Conservation (phyloP, 192 early-diverging fungal genomes). For the Coemansia aciculifera region DNA sequence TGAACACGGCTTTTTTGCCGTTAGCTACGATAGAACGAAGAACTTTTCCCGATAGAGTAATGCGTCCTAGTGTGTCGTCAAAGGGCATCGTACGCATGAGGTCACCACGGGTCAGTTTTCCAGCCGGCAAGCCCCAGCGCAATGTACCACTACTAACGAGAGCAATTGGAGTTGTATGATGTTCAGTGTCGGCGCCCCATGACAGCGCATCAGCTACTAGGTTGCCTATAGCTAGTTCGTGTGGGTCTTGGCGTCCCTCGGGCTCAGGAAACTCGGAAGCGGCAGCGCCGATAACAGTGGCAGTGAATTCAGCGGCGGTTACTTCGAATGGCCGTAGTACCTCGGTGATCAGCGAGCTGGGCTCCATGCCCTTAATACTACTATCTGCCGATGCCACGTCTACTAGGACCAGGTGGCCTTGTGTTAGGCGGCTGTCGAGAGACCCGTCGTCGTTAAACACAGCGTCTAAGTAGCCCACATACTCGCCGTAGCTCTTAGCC, state of each 20-base stretch:
- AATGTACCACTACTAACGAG: slow-evolving; percentile 68
- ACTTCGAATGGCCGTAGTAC: slow-evolving; percentile 26
- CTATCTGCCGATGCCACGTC: slow-evolving; percentile 55
- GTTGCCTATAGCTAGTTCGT: slow-evolving; percentile 66
- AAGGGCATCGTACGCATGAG: slow-evolving; percentile 66
- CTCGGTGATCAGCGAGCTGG: slow-evolving; percentile 9
- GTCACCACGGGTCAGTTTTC: slow-evolving; percentile 60
- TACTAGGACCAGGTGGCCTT: slow-evolving; percentile 63
- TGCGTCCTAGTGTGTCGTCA: slow-evolving; percentile 58
- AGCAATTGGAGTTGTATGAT: slow-evolving; percentile 35
- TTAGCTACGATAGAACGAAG: slow-evolving; percentile 57
- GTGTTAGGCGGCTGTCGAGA: slow-evolving; percentile 52
- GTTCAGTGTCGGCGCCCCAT: slow-evolving; percentile 11
- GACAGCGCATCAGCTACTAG: slow-evolving; percentile 69
- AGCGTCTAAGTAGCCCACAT: slow-evolving; percentile 66
- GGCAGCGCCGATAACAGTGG: slow-evolving; percentile 51
- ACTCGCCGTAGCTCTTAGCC: slow-evolving; percentile 68
- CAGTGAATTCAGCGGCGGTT: slow-evolving; percentile 24
- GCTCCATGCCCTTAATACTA: slow-evolving; percentile 50
- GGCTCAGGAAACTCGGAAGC: slow-evolving; percentile 43
- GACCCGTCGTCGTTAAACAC: slow-evolving; percentile 64
- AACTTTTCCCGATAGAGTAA: slow-evolving; percentile 56
- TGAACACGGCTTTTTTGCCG: slow-evolving; percentile 42
- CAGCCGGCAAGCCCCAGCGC: slow-evolving; percentile 56
- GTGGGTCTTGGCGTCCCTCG: slow-evolving; percentile 40